These are phyloP conservation scores for Zizania latifolia DNA, from an alignment of 176 grass and related monocot genomes.

Conservation along the genomic window DNA sequence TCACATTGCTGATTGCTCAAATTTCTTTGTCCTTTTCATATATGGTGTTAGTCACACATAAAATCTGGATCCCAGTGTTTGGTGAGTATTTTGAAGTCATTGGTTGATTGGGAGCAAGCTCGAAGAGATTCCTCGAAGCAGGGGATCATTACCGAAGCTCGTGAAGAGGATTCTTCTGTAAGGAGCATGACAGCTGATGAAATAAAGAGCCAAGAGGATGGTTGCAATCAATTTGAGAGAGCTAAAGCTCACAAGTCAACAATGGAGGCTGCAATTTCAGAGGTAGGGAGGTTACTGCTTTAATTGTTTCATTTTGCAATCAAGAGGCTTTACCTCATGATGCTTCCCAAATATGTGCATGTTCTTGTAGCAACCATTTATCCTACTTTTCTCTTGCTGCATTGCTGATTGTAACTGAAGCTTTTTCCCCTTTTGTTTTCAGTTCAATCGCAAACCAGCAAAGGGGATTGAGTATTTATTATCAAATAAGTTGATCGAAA, in stretches of 20 bases:
- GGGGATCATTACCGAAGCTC: constrained; percentile 36
- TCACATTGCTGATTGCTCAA: not conserved
- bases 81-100: constrained; percentile 95
- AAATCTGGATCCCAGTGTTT: constrained; percentile 53
- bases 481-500: constrained; percentile 92
- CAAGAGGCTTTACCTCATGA: constrained; percentile 11
- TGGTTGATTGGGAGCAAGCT: constrained; percentile 93
- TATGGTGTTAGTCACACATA: constrained; percentile 19
- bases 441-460: constrained; percentile 94
- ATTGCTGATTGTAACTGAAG: constrained; percentile 13
- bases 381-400: constrained; percentile 18
- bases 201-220: constrained; percentile 63
- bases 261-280: constrained; percentile 83
- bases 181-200: constrained; percentile 57
- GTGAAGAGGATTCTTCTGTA: constrained; percentile 50
- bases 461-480: constrained; percentile 89
- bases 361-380: not conserved
- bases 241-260: constrained; percentile 99
- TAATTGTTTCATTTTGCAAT: constrained; percentile 1
- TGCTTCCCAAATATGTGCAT: constrained; percentile 7
- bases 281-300: constrained; percentile 50
- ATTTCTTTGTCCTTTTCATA: constrained; percentile 8
- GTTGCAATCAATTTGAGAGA: constrained; percentile 90
- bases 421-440: constrained; percentile 18
- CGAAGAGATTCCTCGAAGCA: constrained; percentile 65